Percentiles rank a stretch among this genome's conserved stretches.
Conservation (phyloP, 2,329 filamentous ascomycete genomes). For the Aspergillus fumigatus region DNA sequence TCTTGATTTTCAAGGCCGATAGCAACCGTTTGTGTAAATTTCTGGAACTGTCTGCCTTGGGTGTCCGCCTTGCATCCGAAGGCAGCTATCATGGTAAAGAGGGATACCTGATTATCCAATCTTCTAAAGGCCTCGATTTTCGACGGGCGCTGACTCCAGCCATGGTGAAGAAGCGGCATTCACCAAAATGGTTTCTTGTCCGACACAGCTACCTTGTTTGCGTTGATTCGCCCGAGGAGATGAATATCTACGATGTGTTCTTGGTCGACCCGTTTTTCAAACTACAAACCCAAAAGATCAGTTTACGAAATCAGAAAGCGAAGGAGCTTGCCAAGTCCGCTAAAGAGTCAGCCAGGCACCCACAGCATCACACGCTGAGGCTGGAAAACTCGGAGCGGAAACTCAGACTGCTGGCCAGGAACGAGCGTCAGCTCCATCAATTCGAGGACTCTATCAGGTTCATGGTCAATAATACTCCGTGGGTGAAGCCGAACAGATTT, state of each 20-base stretch:
- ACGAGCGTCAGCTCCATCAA: conserved; percentile 81
- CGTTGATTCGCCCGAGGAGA: conserved; percentile 96
- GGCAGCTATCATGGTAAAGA: conserved; percentile 98
- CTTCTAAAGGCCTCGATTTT: conserved; percentile 82
- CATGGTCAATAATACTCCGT: conserved; percentile 78
- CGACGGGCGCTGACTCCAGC: conserved; percentile 73
- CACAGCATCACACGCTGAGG: conserved; percentile 78
- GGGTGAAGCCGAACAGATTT: conserved; percentile 80
- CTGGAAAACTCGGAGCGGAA: conserved; percentile 90
- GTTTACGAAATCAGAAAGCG: conserved; percentile 47
- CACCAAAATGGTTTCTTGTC: conserved; percentile 96
- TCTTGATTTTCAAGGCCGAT: conserved; percentile 93
- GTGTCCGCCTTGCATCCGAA: conserved; percentile 88
- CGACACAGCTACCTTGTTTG: conserved; percentile 96
- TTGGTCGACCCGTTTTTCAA: conserved; percentile 87
- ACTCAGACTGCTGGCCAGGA: conserved; percentile 83
- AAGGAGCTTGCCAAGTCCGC: conserved; percentile 62
- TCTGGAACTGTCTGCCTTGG: conserved; percentile 86
- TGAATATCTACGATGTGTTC: conserved; percentile 98
- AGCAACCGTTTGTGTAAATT: conserved; percentile 96
- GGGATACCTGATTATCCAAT: conserved; percentile 87
- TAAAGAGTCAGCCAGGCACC: conserved; percentile 56
- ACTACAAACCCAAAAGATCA: conserved; percentile 66
- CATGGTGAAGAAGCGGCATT: conserved; percentile 75
- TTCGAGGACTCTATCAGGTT: conserved; percentile 89